Conservation (phyloP, 129 eudicot species). For the Helichrysum umbraculigerum region DNA sequence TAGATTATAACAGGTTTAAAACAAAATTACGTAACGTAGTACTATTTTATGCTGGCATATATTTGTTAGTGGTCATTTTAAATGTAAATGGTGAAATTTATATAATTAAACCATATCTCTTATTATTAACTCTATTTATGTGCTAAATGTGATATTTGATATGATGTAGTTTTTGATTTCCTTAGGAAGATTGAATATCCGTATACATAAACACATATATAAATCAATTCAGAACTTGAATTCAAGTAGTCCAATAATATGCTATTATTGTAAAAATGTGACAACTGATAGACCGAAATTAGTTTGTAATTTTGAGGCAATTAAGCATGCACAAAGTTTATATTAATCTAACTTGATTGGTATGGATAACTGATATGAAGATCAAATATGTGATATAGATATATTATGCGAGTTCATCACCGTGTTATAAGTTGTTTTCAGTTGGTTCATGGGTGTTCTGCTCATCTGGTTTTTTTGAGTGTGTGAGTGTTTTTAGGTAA, state of each 20-base stretch:
- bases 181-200: neutral
- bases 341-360: neutral
- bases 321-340: constrained; percentile 3
- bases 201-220: neutral
- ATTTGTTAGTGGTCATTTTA: neutral
- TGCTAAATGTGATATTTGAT: neutral
- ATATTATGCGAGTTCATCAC: neutral
- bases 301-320: neutral
- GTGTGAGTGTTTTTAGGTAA: neutral
- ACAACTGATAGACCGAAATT: neutral
- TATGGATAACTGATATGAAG: neutral
- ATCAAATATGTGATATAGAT: neutral
- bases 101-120: neutral
- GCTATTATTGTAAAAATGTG: neutral
- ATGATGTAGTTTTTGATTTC: constrained; percentile 8
- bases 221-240: neutral
- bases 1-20: neutral
- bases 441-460: neutral
- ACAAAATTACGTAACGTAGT: too few species aligned
- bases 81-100: neutral
- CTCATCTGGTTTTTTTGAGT: neutral
- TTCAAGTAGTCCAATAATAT: neutral
- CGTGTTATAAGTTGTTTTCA: neutral
- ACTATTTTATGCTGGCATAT: neutral
- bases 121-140: neutral